Evolutionary conservation across 2,329 filamentous ascomycete species (phyloP).

Genomic region (Cladosporium sp.): DNA sequence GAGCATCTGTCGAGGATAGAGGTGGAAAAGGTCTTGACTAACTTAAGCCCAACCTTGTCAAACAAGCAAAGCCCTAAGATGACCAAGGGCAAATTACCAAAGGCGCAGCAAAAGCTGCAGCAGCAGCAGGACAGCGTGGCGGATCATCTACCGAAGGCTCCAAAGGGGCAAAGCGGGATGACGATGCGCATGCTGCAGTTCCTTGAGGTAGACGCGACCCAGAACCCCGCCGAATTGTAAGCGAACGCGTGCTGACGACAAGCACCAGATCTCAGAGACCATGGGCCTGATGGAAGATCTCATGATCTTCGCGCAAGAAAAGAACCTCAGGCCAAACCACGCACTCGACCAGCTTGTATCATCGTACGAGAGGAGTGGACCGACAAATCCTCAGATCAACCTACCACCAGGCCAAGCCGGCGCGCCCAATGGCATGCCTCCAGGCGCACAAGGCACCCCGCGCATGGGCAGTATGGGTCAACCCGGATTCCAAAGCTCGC

Average conservation of each 20-base stretch:
- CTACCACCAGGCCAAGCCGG: conserved; percentile 30
- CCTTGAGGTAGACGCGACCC: conserved; percentile 50
- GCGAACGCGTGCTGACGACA: conserved; percentile 12
- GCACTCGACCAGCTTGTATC: conserved; percentile 52
- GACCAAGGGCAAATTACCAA: conserved; percentile 48
- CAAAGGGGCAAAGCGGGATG: conserved; percentile 51
- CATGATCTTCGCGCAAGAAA: conserved; percentile 53
- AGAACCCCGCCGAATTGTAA: conserved; percentile 3
- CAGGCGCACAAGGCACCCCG: conserved; percentile 25
- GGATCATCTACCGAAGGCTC: conserved; percentile 43
- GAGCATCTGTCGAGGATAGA: conserved; percentile 74
- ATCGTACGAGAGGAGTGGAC: conserved; percentile 30
- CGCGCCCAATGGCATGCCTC: conserved; percentile 31
- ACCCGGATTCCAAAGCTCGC: conserved; percentile 38
- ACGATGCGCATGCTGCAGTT: conserved; percentile 55
- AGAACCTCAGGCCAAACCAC: conserved; percentile 51
- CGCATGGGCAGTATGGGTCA: conserved; percentile 31
- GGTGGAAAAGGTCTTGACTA: conserved; percentile 43
- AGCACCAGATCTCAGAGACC: conserved; percentile 57
- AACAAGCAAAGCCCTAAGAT: conserved; percentile 47
- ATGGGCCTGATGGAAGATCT: conserved; percentile 61
- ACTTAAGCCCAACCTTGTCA: conserved; percentile 48
- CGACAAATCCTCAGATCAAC: conserved; percentile 41
- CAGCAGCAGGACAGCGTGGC: conserved; percentile 45
- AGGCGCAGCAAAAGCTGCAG: conserved; percentile 30